Conservation (phyloP, 2,329 filamentous ascomycete genomes). For the Graphilbum fragrans region DNA sequence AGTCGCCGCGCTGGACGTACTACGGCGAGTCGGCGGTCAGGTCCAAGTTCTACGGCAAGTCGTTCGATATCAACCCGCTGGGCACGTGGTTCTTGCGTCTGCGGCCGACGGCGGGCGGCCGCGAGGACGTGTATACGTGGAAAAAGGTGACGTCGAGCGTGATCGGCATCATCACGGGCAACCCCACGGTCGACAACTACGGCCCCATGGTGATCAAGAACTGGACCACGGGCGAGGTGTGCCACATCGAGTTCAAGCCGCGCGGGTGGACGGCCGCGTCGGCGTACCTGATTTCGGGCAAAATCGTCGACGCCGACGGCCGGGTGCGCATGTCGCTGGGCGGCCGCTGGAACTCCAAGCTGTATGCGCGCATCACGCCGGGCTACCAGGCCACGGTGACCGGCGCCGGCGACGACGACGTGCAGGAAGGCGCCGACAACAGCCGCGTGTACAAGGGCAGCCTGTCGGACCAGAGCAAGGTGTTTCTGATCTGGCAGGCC, state of each 20-base stretch:
- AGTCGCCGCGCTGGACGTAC: slow-evolving; percentile 91
- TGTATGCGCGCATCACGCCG: slow-evolving; percentile 86
- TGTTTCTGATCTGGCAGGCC: slow-evolving; percentile 88
- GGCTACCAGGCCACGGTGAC: slow-evolving; percentile 67
- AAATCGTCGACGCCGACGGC: slow-evolving; percentile 69
- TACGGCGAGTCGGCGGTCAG: slow-evolving; percentile 92
- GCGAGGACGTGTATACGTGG: slow-evolving; percentile 90
- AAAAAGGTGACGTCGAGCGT: slow-evolving; percentile 97
- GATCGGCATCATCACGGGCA: slow-evolving; percentile 96
- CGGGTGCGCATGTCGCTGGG: slow-evolving; percentile 80
- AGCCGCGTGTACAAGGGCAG: slow-evolving; percentile 31
- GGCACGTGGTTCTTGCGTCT: slow-evolving; percentile 94
- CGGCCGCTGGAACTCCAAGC: slow-evolving; percentile 92
- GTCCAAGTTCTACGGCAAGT: slow-evolving; percentile 95
- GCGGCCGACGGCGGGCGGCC: slow-evolving; percentile 59
- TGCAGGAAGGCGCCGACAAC: slow-evolving; percentile 17
- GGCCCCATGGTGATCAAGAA: slow-evolving; percentile 96
- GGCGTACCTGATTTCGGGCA: slow-evolving; percentile 79
- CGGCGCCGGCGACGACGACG: slow-evolving; percentile 17
- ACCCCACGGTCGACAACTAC: slow-evolving; percentile 95
- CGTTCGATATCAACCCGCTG: slow-evolving; percentile 91
- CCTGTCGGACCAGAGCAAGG: slow-evolving; percentile 55
- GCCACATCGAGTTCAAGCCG: slow-evolving; percentile 81
- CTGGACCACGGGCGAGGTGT: slow-evolving; percentile 89
- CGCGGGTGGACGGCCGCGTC: slow-evolving; percentile 92